These are phyloP conservation scores for Dryas octopetala DNA, from an alignment of 306 rosid genomes.

Conservation along the genomic window DNA sequence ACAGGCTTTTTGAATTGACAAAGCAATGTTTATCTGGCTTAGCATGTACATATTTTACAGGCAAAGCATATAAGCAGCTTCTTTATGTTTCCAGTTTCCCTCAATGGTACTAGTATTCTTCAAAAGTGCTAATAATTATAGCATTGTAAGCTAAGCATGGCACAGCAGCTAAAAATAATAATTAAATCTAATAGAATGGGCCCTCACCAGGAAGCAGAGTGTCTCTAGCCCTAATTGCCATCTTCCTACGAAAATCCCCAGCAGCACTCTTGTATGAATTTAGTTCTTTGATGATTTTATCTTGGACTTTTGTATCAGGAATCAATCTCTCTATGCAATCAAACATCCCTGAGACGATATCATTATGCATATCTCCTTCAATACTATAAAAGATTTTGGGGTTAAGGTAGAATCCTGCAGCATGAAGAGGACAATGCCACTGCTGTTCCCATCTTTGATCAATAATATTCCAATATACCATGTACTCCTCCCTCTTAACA, in stretches of 20 bases:
- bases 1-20: background rate
- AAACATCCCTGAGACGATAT: slow-evolving; percentile 66
- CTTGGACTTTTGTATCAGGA: slow-evolving; percentile 83
- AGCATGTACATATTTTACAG: background rate
- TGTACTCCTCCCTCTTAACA: slow-evolving; percentile 68
- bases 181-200: slow-evolving; percentile 26
- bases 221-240: slow-evolving; percentile 88
- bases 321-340: slow-evolving; percentile 92
- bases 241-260: slow-evolving; percentile 88
- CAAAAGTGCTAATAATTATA: background rate
- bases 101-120: background rate
- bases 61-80: background rate
- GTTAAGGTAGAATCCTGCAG: slow-evolving; percentile 86
- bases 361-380: slow-evolving; percentile 64
- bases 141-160: slow-evolving; percentile 15
- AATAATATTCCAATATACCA: slow-evolving; percentile 82
- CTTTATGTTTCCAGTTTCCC: background rate
- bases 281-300: slow-evolving; percentile 78
- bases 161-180: slow-evolving; percentile 25
- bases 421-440: slow-evolving; percentile 79
- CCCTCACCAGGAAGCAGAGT: slow-evolving; percentile 83
- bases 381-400: slow-evolving; percentile 80
- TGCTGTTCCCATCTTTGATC: slow-evolving; percentile 82
- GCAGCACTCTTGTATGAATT: slow-evolving; percentile 66
- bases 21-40: background rate